These are phyloP conservation scores for Fagopyrum homotropicum DNA, from an alignment of 148 eudicot species.

Conservation along the genomic window DNA sequence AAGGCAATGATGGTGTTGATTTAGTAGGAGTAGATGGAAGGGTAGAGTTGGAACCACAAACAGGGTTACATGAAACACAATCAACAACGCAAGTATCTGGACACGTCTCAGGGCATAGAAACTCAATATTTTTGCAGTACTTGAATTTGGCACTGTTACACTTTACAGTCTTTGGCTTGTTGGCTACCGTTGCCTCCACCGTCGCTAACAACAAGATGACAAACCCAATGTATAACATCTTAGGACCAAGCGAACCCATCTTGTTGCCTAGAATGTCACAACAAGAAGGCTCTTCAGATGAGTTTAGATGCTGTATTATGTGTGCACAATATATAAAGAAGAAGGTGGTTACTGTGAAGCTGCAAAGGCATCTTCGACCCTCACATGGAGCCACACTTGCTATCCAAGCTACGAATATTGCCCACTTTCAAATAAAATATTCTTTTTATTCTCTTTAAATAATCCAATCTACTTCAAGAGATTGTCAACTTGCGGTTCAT, in stretches of 20 bases:
- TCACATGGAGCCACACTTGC: not conserved
- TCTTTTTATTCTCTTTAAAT: not conserved
- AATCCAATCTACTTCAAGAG: not conserved
- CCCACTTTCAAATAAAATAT: not conserved
- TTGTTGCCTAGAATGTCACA: not conserved
- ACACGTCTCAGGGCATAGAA: constrained; percentile 1
- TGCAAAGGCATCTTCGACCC: not conserved
- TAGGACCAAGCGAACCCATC: not conserved
- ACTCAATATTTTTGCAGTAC: not conserved
- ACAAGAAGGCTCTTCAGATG: not conserved
- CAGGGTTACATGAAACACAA: constrained; percentile 10
- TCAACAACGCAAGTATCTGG: constrained; percentile 6
- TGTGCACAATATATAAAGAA: not conserved
- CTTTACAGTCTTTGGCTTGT: not conserved
- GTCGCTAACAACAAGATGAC: not conserved
- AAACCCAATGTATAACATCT: constrained; percentile 6
- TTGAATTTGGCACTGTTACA: not conserved
- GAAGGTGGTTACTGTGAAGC: not conserved
- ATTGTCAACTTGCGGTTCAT: not conserved
- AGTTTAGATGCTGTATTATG: not conserved
- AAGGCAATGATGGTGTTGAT: no score
- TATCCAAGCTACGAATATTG: not conserved
- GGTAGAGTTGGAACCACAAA: not conserved
- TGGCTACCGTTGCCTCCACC: constrained; percentile 4
- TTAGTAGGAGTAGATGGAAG: not conserved